These are phyloP conservation scores for Suillus decipiens DNA, from an alignment of 768 basidiomycete genomes.

Conservation along the genomic window DNA sequence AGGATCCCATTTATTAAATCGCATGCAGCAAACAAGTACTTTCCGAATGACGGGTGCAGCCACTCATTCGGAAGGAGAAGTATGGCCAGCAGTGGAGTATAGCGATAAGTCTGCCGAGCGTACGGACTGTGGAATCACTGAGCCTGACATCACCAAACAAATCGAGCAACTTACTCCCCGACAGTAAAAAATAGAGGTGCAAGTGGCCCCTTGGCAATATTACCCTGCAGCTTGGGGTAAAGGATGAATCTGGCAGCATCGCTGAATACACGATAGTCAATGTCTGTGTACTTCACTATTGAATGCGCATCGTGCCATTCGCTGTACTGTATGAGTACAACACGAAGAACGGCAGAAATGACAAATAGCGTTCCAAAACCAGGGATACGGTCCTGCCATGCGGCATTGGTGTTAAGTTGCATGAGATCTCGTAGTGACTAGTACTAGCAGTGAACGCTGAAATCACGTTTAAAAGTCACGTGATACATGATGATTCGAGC, in stretches of 20 bases:
- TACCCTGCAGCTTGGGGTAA: conserved; percentile 44
- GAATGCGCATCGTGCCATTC: conserved; percentile 88
- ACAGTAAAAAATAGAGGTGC: conserved; percentile 42
- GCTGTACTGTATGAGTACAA: conserved; percentile 78
- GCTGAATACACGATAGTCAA: conserved; percentile 94
- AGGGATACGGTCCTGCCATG: conserved; percentile 18
- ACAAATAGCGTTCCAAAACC: conserved; percentile 57
- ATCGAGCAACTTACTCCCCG: conserved; percentile 71
- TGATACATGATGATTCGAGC: too few species aligned
- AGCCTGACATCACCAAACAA: conserved; percentile 8
- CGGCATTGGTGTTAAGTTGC: not conserved
- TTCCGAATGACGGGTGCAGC: conserved; percentile 86
- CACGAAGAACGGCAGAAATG: conserved; percentile 57
- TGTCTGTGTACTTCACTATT: conserved; percentile 93
- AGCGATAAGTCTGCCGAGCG: conserved; percentile 88
- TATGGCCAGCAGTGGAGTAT: conserved; percentile 89
- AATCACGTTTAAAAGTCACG: too few species aligned
- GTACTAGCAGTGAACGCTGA: too few species aligned
- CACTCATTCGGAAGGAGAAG: conserved; percentile 79
- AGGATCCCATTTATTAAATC: conserved; percentile 80
- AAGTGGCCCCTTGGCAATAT: conserved; percentile 64
- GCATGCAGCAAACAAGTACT: conserved; percentile 82
- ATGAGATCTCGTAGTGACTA: not conserved
- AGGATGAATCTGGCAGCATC: conserved; percentile 82
- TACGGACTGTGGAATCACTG: conserved; percentile 67